A percentile compares a stretch with the other conserved stretches of the same genome.
phyloP scores from a whole-genome alignment of 2,329 filamentous ascomycete genomes.

The Herpotrichia juniperi region DNA sequence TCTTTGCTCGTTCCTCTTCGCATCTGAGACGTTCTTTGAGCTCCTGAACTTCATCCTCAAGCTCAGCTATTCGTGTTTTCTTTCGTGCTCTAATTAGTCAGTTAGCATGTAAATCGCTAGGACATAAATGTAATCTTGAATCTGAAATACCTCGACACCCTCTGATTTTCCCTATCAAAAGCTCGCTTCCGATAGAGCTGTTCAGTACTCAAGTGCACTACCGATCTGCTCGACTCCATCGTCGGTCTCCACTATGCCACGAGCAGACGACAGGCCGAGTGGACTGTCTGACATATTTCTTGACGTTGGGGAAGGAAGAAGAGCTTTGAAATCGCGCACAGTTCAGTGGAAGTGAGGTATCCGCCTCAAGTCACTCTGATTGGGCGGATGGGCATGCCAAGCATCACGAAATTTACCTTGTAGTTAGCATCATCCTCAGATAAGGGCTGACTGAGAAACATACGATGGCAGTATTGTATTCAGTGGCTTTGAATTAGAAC shows the following conservation, averaged over 20 bases:
- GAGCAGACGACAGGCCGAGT: background rate
- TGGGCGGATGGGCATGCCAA: background rate
- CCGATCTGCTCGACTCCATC: conserved; percentile 10
- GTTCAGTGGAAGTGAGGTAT: background rate
- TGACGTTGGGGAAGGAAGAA: background rate
- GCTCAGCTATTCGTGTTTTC: conserved; percentile 9
- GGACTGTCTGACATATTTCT: background rate
- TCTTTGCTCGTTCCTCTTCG: conserved; percentile 10
- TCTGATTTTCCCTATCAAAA: conserved; percentile 14
- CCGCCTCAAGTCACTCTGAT: background rate
- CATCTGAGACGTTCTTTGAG: background rate
- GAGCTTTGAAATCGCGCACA: background rate
- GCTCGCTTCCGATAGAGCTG: conserved; percentile 15
- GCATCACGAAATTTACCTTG: background rate
- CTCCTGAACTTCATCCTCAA: background rate
- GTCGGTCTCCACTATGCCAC: background rate
- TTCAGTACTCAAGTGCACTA: conserved; percentile 14
- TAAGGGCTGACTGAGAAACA: background rate
- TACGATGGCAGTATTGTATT: too few species aligned
- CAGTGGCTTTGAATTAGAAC: too few species aligned
- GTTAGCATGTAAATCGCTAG: too few species aligned
- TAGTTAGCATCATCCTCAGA: background rate
- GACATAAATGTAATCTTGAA: too few species aligned
- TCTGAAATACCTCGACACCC: conserved; percentile 9
- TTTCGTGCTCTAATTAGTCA: conserved; percentile 14